A percentile compares a stretch with the other conserved stretches of the same genome.
These are phyloP conservation scores for Aspergillus eucalypticola DNA, from an alignment of 2,329 filamentous ascomycete species.

Conservation along the genomic window DNA sequence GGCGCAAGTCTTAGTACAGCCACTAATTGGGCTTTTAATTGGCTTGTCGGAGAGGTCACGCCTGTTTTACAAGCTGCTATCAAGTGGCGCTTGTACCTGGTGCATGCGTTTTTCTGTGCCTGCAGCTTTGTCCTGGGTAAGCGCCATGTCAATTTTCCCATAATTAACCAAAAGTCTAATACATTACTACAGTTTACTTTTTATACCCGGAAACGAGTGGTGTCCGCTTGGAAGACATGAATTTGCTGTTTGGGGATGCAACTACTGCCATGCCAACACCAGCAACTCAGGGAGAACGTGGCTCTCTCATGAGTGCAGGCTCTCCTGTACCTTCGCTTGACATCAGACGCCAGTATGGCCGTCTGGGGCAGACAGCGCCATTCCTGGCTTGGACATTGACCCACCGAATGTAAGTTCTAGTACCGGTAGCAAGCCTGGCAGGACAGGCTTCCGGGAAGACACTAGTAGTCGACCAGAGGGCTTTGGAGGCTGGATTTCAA, in stretches of 20 bases:
- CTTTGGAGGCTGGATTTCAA: slow-evolving; percentile 69
- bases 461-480: slow-evolving; percentile 51
- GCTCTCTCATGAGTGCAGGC: slow-evolving; percentile 73
- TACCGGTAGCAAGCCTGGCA: slow-evolving; percentile 52
- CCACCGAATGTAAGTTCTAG: slow-evolving; percentile 64
- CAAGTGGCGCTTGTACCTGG: slow-evolving; percentile 87
- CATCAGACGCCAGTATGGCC: slow-evolving; percentile 54
- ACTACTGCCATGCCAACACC: slow-evolving; percentile 82
- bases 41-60: slow-evolving; percentile 93
- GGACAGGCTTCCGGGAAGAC: slow-evolving; percentile 34
- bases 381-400: slow-evolving; percentile 80
- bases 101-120: slow-evolving; percentile 96
- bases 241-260: slow-evolving; percentile 87
- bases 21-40: slow-evolving; percentile 98
- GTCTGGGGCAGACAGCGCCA: slow-evolving; percentile 63
- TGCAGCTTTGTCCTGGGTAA: slow-evolving; percentile 93
- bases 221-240: slow-evolving; percentile 95
- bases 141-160: slow-evolving; percentile 32
- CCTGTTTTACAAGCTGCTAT: slow-evolving; percentile 90
- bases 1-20: slow-evolving; percentile 95
- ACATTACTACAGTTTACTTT: slow-evolving; percentile 73
- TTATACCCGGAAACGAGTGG: slow-evolving; percentile 97
- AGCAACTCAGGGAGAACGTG: slow-evolving; percentile 72
- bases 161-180: slow-evolving; percentile 7
- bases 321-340: slow-evolving; percentile 81